Evolutionary conservation across 192 early-diverging fungal species (phyloP), one percentile per base, ranked within the genome.

Genomic region (Podila epigama): DNA sequence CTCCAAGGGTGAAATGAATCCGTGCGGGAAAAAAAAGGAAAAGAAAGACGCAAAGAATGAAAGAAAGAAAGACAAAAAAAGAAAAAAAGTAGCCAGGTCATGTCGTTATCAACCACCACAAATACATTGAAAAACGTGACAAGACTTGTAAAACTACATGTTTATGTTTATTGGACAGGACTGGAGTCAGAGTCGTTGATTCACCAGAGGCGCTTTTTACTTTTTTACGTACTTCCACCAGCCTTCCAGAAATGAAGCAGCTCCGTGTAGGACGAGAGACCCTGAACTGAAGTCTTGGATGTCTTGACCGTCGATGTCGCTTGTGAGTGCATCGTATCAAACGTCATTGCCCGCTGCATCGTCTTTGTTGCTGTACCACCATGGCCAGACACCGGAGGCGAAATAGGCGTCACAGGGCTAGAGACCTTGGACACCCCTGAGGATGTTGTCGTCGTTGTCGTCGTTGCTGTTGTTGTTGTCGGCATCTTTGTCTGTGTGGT

Each of bases 201-300:
- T n/a, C n/a, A n/a, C n/a, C n/a, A n/a, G n/a, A n/a, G n/a, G n/a
- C n/a, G 10, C 8, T 3, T 11, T 51, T 51, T 22, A 29, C 0
- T 27, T 32, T 31, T 54, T 54, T 54, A 27, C 29, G 52, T 52
- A 25, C 66, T 53, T 18, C 72, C 65, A 8, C 73, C 66, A 12
- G 66, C 55, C 51, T 77, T 77, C 73, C 73, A 77, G 34, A 77
- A 77, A 59, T 68, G 73, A n/a, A 77, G 66, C 7, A 77, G 16
- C 4, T 77, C 73, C 20, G 65, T 34, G 25, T 77, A 77, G 1
- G 73, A 77, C 0, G 73, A 68, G 4, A 59, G 56, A 3, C 66
- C 73, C 18, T 68, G 73, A 1, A 68, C 72, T 3, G 73, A 59
- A 2, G 71, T 33, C 36, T 68, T 77, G 9, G 54, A 58, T 3